Evolutionary conservation across 116 monocot species (phyloP).

Genomic region (Dioscorea cayenensis): DNA sequence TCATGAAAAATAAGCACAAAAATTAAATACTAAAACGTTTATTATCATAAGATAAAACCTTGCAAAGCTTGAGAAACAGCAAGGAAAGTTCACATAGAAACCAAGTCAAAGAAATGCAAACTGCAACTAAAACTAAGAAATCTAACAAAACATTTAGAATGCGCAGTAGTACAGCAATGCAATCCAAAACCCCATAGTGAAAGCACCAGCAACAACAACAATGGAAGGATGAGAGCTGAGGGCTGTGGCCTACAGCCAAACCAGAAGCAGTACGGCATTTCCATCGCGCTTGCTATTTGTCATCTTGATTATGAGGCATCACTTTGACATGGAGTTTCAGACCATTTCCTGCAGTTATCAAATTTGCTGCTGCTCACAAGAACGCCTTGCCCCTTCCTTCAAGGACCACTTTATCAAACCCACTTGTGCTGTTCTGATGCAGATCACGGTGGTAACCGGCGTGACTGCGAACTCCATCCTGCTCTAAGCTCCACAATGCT

Average conservation of each 20-base stretch:
- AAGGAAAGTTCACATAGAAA: too few relatives aligned
- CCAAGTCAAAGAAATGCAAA: too few relatives aligned
- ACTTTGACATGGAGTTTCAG: constrained; percentile 41
- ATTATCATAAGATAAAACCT: too few relatives aligned
- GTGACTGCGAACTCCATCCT: constrained; percentile 34
- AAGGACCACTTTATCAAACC: constrained; percentile 22
- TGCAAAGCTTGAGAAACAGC: too few relatives aligned
- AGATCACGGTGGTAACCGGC: too few relatives aligned
- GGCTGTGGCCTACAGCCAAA: constrained; percentile 13
- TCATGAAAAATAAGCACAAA: too few relatives aligned
- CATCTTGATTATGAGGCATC: neutral
- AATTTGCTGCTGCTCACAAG: constrained; percentile 30
- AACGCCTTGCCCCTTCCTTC: constrained; percentile 34
- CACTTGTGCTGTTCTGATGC: constrained; percentile 18
- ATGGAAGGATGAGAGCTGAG: neutral
- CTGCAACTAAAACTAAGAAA: too few relatives aligned
- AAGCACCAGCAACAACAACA: neutral
- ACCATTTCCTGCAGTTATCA: constrained; percentile 33
- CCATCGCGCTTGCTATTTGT: neutral
- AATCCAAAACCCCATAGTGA: neutral
- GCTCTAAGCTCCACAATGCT: constrained; percentile 31
- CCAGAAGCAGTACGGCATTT: neutral
- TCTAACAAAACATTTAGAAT: neutral
- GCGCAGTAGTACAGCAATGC: neutral
- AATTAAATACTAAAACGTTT: too few relatives aligned